Base-by-base conservation (phyloP, 345 rosid species). In the Eucalyptus sideroxylon region DNA sequence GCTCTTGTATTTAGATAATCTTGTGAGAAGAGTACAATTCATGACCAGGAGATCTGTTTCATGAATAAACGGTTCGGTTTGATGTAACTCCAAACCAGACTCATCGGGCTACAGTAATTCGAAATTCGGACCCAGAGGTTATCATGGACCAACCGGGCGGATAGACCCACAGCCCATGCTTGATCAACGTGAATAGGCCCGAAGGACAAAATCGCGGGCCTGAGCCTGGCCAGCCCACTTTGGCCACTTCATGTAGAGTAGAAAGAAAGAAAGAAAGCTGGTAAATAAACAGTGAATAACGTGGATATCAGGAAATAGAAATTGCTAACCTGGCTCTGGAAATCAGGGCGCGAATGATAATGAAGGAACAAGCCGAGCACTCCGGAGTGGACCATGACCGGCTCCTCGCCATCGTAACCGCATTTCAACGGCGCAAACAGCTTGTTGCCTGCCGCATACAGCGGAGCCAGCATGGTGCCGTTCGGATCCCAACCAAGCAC, bases 311-410 rank as follows among this genome's bases (percentile, higher is more conserved):
- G 59, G 59, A 21, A 53, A 53, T 53, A 53, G 59, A 53, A 53
- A 53, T 53, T 53, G 59, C 91, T 87, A 31, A 97, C 99, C 98
- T 94, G 95, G 82, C 65, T 88, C 26, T 86, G 93, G 86, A 93
- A 89, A 59, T 7, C 56, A 11, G 91, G 93, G 56, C 83, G 47
- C 30, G 26, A 42, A 69, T 86, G 85, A 37, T 91, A 51, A 15
- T 95, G 90, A 42, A 56, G 81, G 88, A 96, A 98, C 13, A 24
- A 11, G 62, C 30, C 3, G 62, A 56, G 62, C 30, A 56, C 62
- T 56, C 62, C 62, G 30, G 62, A 56, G 30, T 56, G 30, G 13
- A 56, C 62, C 62, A 56, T 56, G 62, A 56, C 62, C 62, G 62
- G 62, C 62, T 24, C 62, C 30, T 56, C 62, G 30, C 62, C 62